A percentile compares a stretch with the other conserved stretches of the same genome.
Evolutionary conservation across 2,329 filamentous ascomycete genomes (phyloP).

Genomic region (Pyricularia grisea): DNA sequence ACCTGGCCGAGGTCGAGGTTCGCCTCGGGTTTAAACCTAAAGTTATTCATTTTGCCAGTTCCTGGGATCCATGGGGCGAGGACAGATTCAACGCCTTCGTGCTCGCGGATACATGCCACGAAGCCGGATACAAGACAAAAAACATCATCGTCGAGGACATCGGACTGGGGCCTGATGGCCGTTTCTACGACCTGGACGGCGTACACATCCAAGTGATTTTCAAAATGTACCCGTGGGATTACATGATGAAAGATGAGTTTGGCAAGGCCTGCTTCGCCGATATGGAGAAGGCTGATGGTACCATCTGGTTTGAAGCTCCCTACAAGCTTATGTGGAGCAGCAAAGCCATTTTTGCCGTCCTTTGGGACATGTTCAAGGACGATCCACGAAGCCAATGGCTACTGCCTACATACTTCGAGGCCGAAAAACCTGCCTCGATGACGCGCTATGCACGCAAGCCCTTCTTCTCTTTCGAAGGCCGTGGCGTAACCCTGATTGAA

Average conservation of each 20-base stretch:
- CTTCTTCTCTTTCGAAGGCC: neutral
- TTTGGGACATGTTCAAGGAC: slow-evolving; percentile 1
- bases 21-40: neutral
- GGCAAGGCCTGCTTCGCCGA: slow-evolving; percentile 2
- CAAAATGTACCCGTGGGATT: slow-evolving; percentile 2
- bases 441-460: neutral
- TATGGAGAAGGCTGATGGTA: neutral
- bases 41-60: neutral
- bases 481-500: neutral
- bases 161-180: neutral
- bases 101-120: neutral
- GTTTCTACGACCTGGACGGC: neutral
- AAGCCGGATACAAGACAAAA: neutral
- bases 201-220: neutral
- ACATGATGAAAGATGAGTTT: neutral
- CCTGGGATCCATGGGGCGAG: neutral
- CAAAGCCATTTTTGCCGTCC: slow-evolving; percentile 2
- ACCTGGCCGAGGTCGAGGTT: neutral
- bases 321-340: slow-evolving; percentile 4
- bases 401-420: neutral
- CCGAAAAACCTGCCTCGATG: neutral
- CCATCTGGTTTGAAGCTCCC: neutral
- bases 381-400: neutral
- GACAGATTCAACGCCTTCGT: slow-evolving; percentile 1
- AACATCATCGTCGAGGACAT: neutral